Evolutionary conservation across 768 basidiomycete species (phyloP).

Genomic region (Antrodiella citrinella): DNA sequence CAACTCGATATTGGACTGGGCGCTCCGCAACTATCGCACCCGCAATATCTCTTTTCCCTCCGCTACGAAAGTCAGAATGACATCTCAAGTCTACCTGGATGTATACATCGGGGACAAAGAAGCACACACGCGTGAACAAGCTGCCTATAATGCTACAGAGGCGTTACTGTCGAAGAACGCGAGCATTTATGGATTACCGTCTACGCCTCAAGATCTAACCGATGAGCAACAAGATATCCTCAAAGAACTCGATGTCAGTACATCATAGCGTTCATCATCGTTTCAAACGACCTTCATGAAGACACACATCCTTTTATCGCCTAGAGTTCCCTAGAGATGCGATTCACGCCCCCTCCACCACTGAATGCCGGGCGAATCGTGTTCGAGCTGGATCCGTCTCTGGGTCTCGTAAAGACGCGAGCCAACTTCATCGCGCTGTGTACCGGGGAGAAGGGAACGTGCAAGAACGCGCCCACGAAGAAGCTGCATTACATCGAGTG

Average conservation of each 20-base stretch:
- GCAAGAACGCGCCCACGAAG: conserved; percentile 40
- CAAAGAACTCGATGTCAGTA: conserved; percentile 25
- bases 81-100: conserved; percentile 27
- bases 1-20: too few species aligned
- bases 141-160: conserved; percentile 25
- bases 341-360: conserved; percentile 28
- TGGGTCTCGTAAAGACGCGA: conserved; percentile 37
- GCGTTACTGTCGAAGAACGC: conserved; percentile 30
- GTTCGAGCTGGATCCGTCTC: conserved; percentile 30
- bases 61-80: too few species aligned
- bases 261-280: not conserved
- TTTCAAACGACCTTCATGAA: not conserved
- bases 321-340: conserved; percentile 25
- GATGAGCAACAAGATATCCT: conserved; percentile 37
- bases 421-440: conserved; percentile 42
- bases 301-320: too few species aligned
- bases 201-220: conserved; percentile 29
- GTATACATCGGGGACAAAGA: conserved; percentile 32
- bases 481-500: conserved; percentile 34
- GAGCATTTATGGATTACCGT: conserved; percentile 34
- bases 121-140: conserved; percentile 17
- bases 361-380: conserved; percentile 33
- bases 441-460: conserved; percentile 35
- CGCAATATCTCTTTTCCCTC: too few species aligned
- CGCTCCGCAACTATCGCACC: too few species aligned